phyloP scores from a whole-genome alignment of 1,284 basidiomycete genomes.

The Exobasidium rhododendri region DNA sequence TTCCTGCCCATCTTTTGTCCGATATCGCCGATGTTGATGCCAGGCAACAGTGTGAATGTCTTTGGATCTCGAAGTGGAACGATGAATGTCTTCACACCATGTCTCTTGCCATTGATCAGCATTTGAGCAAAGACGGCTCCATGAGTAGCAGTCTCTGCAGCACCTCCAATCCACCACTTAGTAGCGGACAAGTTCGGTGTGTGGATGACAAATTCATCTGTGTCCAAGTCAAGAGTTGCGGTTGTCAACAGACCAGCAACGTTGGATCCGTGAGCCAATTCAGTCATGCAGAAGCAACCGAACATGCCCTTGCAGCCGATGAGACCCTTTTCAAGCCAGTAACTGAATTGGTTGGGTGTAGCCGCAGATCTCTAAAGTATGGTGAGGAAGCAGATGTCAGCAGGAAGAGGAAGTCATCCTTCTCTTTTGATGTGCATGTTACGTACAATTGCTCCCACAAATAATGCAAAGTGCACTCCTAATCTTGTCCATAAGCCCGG shows the following conservation, averaged over 20 bases:
- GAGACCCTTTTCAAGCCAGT: slow-evolving; percentile 62
- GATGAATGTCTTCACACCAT: slow-evolving; percentile 63
- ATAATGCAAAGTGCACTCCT: slow-evolving; percentile 61
- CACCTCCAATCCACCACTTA: slow-evolving; percentile 61
- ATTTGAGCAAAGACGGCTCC: slow-evolving; percentile 63
- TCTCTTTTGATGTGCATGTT: no score
- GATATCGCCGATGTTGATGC: slow-evolving; percentile 63
- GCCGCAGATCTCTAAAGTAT: slow-evolving; percentile 42
- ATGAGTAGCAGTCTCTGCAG: slow-evolving; percentile 63
- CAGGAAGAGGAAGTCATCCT: no score
- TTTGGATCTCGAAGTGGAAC: slow-evolving; percentile 61
- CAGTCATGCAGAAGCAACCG: slow-evolving; percentile 63
- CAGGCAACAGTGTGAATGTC: slow-evolving; percentile 57
- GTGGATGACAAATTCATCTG: slow-evolving; percentile 63
- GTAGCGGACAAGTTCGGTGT: slow-evolving; percentile 56
- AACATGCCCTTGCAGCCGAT: slow-evolving; percentile 61
- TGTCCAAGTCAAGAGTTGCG: slow-evolving; percentile 60
- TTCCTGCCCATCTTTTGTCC: slow-evolving; percentile 64
- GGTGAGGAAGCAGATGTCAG: no score
- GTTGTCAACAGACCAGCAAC: slow-evolving; percentile 64
- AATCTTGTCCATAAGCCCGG: slow-evolving; percentile 62
- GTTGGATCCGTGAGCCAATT: slow-evolving; percentile 60
- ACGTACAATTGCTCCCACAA: slow-evolving; percentile 11
- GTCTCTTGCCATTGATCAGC: slow-evolving; percentile 60
- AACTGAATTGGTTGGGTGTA: slow-evolving; percentile 56